Evolutionary conservation across 148 eudicot species (phyloP).

Genomic region (Nepenthes mirabilis): DNA sequence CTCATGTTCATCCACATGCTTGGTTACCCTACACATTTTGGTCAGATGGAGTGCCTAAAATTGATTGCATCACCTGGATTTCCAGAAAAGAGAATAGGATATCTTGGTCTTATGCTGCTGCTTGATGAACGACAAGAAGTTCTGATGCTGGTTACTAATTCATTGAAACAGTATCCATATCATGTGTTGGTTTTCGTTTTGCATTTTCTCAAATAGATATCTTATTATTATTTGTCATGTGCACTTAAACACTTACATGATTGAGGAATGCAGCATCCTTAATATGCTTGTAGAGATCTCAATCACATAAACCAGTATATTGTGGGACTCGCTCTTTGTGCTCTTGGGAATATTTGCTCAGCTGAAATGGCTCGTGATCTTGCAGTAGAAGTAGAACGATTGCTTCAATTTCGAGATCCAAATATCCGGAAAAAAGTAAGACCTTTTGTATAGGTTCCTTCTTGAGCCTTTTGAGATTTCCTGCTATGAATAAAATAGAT

Average conservation of each 20-base stretch:
- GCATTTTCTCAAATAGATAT: not conserved
- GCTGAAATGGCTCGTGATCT: slow-evolving; percentile 99
- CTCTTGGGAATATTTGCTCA: slow-evolving; percentile 93
- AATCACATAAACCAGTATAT: slow-evolving; percentile 94
- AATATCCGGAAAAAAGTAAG: slow-evolving; percentile 92
- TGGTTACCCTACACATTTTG: slow-evolving; percentile 98
- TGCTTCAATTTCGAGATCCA: slow-evolving; percentile 96
- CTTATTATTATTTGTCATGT: not conserved
- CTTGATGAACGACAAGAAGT: slow-evolving; percentile 99
- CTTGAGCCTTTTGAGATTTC: not conserved
- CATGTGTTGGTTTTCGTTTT: slow-evolving; percentile 5
- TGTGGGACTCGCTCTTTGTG: slow-evolving; percentile 98
- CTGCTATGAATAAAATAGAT: not conserved
- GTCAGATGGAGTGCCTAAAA: slow-evolving; percentile 99
- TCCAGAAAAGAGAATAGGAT: slow-evolving; percentile 94
- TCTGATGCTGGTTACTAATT: slow-evolving; percentile 95
- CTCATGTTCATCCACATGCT: slow-evolving; percentile 99
- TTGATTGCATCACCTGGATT: slow-evolving; percentile 92
- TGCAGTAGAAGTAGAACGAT: slow-evolving; percentile 88
- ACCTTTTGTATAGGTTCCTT: not conserved
- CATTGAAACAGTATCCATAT: slow-evolving; percentile 91
- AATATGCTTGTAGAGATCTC: slow-evolving; percentile 60
- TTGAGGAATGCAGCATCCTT: slow-evolving; percentile 25
- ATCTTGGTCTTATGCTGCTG: slow-evolving; percentile 95
- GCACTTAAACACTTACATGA: not conserved